Base-by-base conservation (phyloP, 2,329 filamentous ascomycete genomes). In the Aspergillus arachidicola region DNA sequence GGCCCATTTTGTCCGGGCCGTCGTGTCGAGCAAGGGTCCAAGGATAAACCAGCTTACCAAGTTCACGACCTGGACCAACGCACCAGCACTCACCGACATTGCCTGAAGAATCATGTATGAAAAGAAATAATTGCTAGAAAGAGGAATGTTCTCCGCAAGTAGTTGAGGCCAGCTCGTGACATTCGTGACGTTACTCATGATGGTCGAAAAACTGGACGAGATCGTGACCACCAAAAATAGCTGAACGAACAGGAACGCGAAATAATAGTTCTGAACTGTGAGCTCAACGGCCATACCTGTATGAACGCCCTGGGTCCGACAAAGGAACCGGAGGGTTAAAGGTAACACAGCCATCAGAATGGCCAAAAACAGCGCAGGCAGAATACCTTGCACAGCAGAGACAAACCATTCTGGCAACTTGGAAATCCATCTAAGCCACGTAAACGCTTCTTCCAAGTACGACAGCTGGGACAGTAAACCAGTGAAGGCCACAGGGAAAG, bases 81-180 rank as follows among this genome's bases (percentile, higher is more conserved):
- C 94, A 76, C 91, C 93, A 1, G 94, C 94, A 76, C 93, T 97
- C 66, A 92, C 93, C 66, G 92, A 93, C 71, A 98, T 84, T 0
- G 94, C 93, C 73, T 98, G 95, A 11, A 99, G 88, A 74, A 97
- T 90, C 89, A 99, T 94, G 85, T 99, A 99, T 1, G 93, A 94
- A 83, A 97, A 98, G 82, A 98, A 99, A 78, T 98, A 99, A 75
- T 97, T 97, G 70, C 93, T 91, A 0, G 94, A 90, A 69, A 88
- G 91, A 2, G 95, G 95, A 6, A 99, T 81, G 64, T 94, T 95
- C 12, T 83, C 76, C 0, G 94, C 94, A 32, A 99, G 81, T 0
- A 91, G 83, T 21, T 87, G 77, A 0, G 95, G 87, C 62, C 96
- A 86, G 43, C 84, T 84, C n/a, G 92, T 88, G 53, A 92, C 84